Evolutionary conservation across 148 eudicot genomes (phyloP), one percentile per base, ranked within the genome.

Genomic region (Gaultheria prostrata): DNA sequence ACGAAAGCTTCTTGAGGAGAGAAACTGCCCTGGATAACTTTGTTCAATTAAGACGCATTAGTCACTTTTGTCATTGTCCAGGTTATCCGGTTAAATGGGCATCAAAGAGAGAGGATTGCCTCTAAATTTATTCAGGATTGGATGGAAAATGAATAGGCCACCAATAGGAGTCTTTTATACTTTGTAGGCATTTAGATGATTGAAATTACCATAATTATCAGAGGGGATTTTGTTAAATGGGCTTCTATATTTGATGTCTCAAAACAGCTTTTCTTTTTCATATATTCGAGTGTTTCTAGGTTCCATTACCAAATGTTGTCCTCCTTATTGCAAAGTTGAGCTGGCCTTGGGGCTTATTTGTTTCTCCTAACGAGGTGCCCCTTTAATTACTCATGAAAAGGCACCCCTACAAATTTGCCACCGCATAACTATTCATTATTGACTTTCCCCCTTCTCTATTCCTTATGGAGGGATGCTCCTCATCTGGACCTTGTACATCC

Each of bases 401-500:
- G 70, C 30, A 7, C 65, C 10, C 69, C 69, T 59, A n/a, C 30
- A 24, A 63, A 63, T 24, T 30, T 59, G 8, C 7, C 30, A 10
- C 35, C 26, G 15, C 79, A 24, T 76, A 13, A 21, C 6, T 21
- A 54, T 50, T 26, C 43, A 30, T 28, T 53, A 30, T 77, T 30
- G 63, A 1, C 48, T 46, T 75, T 75, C 18, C 32, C 46, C 24
- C 26, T 32, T 32, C 2, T 48, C 46, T 30, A 32, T 51, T 8
- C 54, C 17, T 0, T 54, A 20, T 51, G 65, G 65, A 78, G 35
- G 46, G n/a, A 10, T 28, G 46, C 43, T 78, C 45, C 80, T 32
- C 65, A 78, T 78, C 65, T 53, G 46, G 46, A 54, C 46, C 46
- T 51, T 18, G 43, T 54, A 78, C 46, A 78, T 78, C 57, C 53